Evolutionary conservation across 495 filamentous ascomycete genomes (phyloP).

Genomic region (Chaetomium tenue): DNA sequence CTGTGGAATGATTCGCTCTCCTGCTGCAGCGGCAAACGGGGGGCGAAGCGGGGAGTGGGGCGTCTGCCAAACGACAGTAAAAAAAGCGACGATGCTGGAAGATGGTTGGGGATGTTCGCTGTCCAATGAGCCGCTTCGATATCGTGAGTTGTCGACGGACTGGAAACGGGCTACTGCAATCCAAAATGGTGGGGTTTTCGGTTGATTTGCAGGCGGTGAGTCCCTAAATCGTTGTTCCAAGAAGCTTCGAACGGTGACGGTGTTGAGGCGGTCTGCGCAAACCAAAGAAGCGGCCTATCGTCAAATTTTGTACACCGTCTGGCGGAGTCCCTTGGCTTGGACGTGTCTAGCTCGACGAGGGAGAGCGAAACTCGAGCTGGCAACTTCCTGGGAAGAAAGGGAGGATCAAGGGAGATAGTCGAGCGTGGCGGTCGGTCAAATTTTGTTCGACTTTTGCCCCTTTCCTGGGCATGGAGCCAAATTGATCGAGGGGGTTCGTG

Average conservation of each 20-base stretch:
- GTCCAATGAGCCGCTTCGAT: slow-evolving; percentile 2
- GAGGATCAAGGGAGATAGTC: slow-evolving; percentile 2
- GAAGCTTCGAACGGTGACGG: background rate
- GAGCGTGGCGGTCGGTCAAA: background rate
- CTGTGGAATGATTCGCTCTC: slow-evolving; percentile 36
- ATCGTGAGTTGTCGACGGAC: slow-evolving; percentile 11
- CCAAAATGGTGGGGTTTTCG: slow-evolving; percentile 6
- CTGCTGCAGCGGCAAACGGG: slow-evolving; percentile 36
- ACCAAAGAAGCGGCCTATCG: background rate
- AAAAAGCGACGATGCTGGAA: slow-evolving; percentile 20
- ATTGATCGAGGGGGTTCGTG: slow-evolving; percentile 17
- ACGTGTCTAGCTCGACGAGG: background rate
- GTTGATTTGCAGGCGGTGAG: slow-evolving; percentile 15
- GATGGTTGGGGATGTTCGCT: slow-evolving; percentile 7
- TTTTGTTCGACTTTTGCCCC: slow-evolving; percentile 3
- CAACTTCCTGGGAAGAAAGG: slow-evolving; percentile 5
- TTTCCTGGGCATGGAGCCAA: slow-evolving; percentile 21
- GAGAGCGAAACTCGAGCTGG: background rate
- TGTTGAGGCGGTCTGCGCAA: background rate
- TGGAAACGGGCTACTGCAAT: slow-evolving; percentile 1
- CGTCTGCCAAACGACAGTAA: slow-evolving; percentile 20
- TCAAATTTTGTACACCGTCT: slow-evolving; percentile 1
- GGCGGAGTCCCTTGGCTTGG: background rate
- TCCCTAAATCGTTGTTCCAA: background rate
- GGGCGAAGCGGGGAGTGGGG: slow-evolving; percentile 32